phyloP scores from a whole-genome alignment of 345 rosid species.

The Syzygium grande region DNA sequence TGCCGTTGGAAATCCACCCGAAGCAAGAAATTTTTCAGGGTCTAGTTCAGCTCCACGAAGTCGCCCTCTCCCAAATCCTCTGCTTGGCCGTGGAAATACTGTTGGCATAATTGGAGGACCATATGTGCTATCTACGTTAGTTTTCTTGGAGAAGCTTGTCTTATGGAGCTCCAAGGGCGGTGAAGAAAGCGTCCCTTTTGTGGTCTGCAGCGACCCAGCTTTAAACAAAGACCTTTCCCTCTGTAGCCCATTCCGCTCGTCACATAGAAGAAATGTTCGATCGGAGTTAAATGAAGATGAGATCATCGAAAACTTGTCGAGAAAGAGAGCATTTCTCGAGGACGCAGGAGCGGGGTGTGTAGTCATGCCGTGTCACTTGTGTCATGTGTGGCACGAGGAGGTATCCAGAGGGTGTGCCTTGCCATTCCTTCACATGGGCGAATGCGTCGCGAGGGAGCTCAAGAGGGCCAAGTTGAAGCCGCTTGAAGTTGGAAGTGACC shows the following conservation, averaged over 20 bases:
- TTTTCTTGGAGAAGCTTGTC: slow-evolving; percentile 46
- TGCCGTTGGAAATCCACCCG: too few relatives aligned
- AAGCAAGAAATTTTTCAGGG: too few relatives aligned
- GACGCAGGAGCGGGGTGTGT: slow-evolving; percentile 33
- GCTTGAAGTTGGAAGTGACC: slow-evolving; percentile 37
- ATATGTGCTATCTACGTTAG: slow-evolving; percentile 40
- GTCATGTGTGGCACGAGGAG: slow-evolving; percentile 34
- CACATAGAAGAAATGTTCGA: slow-evolving; percentile 16
- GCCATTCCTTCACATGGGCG: slow-evolving; percentile 29
- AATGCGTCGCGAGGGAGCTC: slow-evolving; percentile 44
- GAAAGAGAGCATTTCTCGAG: slow-evolving; percentile 28
- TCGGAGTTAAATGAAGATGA: slow-evolving; percentile 12
- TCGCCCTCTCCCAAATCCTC: too few relatives aligned
- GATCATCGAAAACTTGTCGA: slow-evolving; percentile 19
- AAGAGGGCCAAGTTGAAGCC: slow-evolving; percentile 42
- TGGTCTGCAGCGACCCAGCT: slow-evolving; percentile 62
- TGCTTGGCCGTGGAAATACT: slow-evolving; percentile 39
- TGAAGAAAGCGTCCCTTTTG: slow-evolving; percentile 36
- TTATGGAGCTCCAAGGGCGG: slow-evolving; percentile 39
- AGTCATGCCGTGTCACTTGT: slow-evolving; percentile 39
- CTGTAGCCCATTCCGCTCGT: slow-evolving; percentile 27
- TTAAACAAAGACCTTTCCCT: slow-evolving; percentile 41
- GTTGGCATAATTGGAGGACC: slow-evolving; percentile 71
- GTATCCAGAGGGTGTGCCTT: slow-evolving; percentile 20
- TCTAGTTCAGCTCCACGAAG: too few relatives aligned